Conservation (phyloP, 768 basidiomycete genomes). For the Neoboletus brunneissimus region DNA sequence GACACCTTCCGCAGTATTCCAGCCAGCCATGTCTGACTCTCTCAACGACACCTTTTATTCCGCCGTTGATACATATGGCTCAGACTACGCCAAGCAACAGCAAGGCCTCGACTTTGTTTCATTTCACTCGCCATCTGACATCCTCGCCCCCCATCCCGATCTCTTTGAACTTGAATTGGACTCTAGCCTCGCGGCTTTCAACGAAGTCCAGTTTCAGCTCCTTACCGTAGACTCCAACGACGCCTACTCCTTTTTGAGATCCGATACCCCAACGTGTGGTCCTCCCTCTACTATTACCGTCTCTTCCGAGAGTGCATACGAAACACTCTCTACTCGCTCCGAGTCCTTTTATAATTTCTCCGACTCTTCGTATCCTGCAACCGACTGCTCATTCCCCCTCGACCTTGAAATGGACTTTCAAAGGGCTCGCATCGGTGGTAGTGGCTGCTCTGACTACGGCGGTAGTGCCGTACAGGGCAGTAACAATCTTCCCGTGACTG, state of each 20-base stretch:
- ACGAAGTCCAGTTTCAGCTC: slow-evolving; percentile 60
- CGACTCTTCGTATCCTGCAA: slow-evolving; percentile 48
- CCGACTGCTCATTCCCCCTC: slow-evolving; percentile 55
- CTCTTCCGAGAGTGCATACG: slow-evolving; percentile 75
- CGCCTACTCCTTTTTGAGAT: slow-evolving; percentile 61
- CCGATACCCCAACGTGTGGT: slow-evolving; percentile 62
- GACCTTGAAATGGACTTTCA: slow-evolving; percentile 76
- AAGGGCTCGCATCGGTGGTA: slow-evolving; percentile 51
- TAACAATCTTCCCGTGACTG: slow-evolving; percentile 39
- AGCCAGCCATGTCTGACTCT: slow-evolving; percentile 31
- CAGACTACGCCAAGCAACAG: slow-evolving; percentile 38
- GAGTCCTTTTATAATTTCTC: slow-evolving; percentile 70
- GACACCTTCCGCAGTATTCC: slow-evolving; percentile 26
- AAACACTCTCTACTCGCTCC: slow-evolving; percentile 63
- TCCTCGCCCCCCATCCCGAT: slow-evolving; percentile 76
- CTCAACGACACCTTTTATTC: slow-evolving; percentile 33
- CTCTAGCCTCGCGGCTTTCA: slow-evolving; percentile 61
- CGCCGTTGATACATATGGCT: slow-evolving; percentile 35
- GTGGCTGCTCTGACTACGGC: slow-evolving; percentile 51
- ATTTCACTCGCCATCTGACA: slow-evolving; percentile 65
- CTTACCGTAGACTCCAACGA: slow-evolving; percentile 63
- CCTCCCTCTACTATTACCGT: slow-evolving; percentile 78
- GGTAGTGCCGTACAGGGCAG: slow-evolving; percentile 36
- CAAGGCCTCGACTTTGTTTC: slow-evolving; percentile 64
- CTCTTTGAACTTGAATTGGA: slow-evolving; percentile 83